phyloP scores from a whole-genome alignment of 106 monocot genomes.

The Posidonia australis region DNA sequence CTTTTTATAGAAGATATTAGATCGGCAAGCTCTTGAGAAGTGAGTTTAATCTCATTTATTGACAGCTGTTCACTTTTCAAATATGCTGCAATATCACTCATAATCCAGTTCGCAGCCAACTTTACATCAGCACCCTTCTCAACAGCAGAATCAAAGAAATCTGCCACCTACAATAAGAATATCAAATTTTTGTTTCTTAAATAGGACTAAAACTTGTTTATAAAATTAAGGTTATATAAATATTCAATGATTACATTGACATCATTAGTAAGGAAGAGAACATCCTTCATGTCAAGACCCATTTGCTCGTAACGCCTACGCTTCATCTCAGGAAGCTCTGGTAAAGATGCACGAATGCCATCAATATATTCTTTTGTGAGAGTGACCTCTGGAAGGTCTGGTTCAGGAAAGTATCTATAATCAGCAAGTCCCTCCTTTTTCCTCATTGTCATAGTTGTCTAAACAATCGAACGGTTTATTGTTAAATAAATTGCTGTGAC shows the following conservation, averaged over 20 bases:
- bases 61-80: conserved; percentile 67
- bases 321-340: conserved; percentile 90
- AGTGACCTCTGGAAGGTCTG: conserved; percentile 88
- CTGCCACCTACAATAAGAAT: conserved; percentile 42
- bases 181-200: neutral
- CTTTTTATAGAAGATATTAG: conserved; percentile 79
- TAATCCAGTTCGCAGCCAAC: conserved; percentile 94
- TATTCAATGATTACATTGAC: conserved; percentile 25
- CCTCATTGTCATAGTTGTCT: conserved; percentile 93
- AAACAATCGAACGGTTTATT: neutral
- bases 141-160: conserved; percentile 71
- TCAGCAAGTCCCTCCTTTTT: conserved; percentile 98
- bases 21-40: conserved; percentile 70
- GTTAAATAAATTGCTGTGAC: too few species aligned
- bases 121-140: conserved; percentile 81
- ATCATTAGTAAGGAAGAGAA: conserved; percentile 90
- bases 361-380: conserved; percentile 56
- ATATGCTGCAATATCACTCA: conserved; percentile 94
- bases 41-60: conserved; percentile 74
- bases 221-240: neutral
- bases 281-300: conserved; percentile 92
- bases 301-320: conserved; percentile 79
- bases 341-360: conserved; percentile 43
- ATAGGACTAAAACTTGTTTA: neutral
- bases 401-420: conserved; percentile 97